phyloP scores from a whole-genome alignment of 176 grass and related monocot genomes.

The Phragmites australis region DNA sequence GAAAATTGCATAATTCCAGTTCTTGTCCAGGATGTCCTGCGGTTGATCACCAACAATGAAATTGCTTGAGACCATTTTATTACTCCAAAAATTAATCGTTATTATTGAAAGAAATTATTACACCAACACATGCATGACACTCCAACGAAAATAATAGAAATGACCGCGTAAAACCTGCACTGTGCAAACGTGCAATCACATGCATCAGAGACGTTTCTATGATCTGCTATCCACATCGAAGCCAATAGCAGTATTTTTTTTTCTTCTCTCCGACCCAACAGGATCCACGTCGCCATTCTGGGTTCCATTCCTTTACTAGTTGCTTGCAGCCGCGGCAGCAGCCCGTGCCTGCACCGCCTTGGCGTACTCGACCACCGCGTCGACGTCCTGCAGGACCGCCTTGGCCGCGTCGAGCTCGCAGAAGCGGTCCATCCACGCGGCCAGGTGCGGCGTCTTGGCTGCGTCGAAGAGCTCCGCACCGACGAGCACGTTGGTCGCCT shows the following conservation, averaged over 20 bases:
- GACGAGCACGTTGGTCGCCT: not conserved
- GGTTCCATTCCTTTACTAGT: not conserved
- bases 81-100: no score
- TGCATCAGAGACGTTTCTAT: not conserved
- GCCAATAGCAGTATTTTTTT: not conserved
- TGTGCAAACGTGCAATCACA: not conserved
- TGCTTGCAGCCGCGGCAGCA: not conserved
- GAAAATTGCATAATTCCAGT: no score
- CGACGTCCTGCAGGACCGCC: slow-evolving; percentile 23
- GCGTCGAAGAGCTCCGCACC: slow-evolving; percentile 28
- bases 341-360: not conserved
- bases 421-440: slow-evolving; percentile 45
- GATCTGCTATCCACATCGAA: not conserved
- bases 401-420: slow-evolving; percentile 22
- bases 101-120: no score
- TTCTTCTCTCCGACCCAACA: not conserved
- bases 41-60: no score
- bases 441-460: slow-evolving; percentile 34
- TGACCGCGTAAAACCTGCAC: not conserved
- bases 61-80: no score
- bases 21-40: no score
- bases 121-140: no score
- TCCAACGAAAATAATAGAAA: no score
- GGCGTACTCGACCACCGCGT: not conserved
- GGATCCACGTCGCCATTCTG: not conserved